Evolutionary conservation across 192 early-diverging fungal species (phyloP).

Genomic region (Pilaira anomala): DNA sequence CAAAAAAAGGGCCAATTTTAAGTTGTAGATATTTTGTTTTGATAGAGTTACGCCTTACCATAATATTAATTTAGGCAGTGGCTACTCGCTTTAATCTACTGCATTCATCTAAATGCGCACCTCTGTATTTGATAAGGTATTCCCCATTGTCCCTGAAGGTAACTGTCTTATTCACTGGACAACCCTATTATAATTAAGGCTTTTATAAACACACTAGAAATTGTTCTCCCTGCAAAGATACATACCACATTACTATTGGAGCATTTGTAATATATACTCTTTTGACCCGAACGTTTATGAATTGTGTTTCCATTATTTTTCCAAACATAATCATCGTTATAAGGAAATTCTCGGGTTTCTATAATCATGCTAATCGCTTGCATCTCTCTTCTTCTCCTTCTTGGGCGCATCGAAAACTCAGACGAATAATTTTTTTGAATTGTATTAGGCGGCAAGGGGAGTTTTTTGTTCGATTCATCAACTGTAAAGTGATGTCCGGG

Average conservation of each 20-base stretch:
- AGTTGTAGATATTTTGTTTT: no score
- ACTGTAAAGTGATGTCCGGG: background rate
- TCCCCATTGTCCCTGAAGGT: conserved; percentile 47
- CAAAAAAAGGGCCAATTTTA: no score
- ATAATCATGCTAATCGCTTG: conserved; percentile 55
- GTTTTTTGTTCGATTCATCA: background rate
- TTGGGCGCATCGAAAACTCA: conserved; percentile 10
- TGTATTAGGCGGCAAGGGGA: background rate
- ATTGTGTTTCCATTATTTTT: conserved; percentile 42
- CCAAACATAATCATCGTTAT: conserved; percentile 39
- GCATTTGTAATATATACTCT: conserved; percentile 42
- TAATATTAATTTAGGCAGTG: no score
- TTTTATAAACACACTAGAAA: background rate
- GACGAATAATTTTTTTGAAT: background rate
- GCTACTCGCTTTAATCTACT: conserved; percentile 33
- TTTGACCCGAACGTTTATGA: conserved; percentile 36
- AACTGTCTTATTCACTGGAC: conserved; percentile 54
- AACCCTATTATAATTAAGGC: conserved; percentile 18
- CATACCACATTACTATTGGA: conserved; percentile 38
- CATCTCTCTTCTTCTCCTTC: conserved; percentile 55
- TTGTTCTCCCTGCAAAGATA: background rate
- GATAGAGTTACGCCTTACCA: no score
- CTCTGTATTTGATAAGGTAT: conserved; percentile 53
- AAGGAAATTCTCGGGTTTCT: conserved; percentile 38
- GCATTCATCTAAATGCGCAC: conserved; percentile 49